Evolutionary conservation across 805 yeast species (phyloP), one percentile per base, ranked within the genome.

Genomic region (Alloascoidea hylecoeti): DNA sequence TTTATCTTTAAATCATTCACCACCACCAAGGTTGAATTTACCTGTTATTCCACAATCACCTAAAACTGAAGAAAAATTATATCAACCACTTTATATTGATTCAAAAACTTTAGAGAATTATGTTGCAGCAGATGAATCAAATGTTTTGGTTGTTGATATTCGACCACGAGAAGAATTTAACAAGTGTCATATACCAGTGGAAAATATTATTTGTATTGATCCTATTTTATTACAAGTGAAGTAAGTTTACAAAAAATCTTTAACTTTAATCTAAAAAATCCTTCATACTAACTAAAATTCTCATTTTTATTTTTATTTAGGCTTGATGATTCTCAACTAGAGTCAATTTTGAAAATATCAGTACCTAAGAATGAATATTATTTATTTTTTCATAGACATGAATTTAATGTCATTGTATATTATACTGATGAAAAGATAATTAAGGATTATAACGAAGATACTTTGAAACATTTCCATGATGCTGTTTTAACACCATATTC

Each of bases 121-220:
- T n/a, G n/a, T 23, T 23, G n/a, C 30, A 23, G n/a, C 13, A 9
- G 30, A 23, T 23, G 30, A 23, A 23, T n/a, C 30, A 23, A 23
- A 23, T n/a, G 30, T 79, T 0, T 60, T 88, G n/a, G 43, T 88
- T 6, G 66, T 89, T 4, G 97, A 89, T 52, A 67, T 75, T 33
- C 62, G 96, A 46, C 60, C 77, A n/a, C 61, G 77, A 33, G 61
- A 60, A 15, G 76, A 72, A 28, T 86, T 68, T 50, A 69, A 72
- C 35, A 58, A 61, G 33, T 69, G 71, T 36, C 96, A 85, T 53
- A 73, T 88, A 15, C 60, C 68, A 9, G 58, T 72, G 17, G 56
- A 60, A 2, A 71, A 79, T 39, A 54, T 80, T 5, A 66, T 83
- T 5, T 82, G 88, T 50, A 67, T 88, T 14, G 95, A 84, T 38